These are phyloP conservation scores for Plantago ovata DNA, from an alignment of 257 asterid species.

Conservation along the genomic window DNA sequence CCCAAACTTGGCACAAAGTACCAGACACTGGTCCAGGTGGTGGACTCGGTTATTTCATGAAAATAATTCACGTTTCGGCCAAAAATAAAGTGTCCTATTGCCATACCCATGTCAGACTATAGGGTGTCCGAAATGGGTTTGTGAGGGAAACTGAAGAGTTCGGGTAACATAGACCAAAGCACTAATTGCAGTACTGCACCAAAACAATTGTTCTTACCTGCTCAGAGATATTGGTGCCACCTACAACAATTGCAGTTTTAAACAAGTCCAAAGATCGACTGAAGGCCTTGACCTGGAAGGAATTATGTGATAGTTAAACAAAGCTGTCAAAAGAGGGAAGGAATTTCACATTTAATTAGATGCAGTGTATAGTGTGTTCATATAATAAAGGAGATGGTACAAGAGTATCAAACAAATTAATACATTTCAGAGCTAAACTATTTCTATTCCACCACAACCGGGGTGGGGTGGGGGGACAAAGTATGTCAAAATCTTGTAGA, in stretches of 20 bases:
- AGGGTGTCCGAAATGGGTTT: too few relatives aligned
- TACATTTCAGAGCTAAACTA: too few relatives aligned
- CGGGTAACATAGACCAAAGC: too few relatives aligned
- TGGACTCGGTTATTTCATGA: too few relatives aligned
- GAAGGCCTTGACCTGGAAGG: conserved; percentile 83
- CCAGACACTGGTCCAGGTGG: neutral
- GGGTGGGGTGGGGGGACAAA: too few relatives aligned
- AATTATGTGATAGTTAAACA: conserved; percentile 12
- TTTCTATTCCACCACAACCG: too few relatives aligned
- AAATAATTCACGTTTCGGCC: too few relatives aligned
- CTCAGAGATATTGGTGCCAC: conserved; percentile 82
- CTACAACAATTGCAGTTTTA: conserved; percentile 80
- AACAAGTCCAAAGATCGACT: conserved; percentile 69
- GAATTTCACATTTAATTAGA: neutral
- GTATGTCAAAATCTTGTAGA: too few relatives aligned
- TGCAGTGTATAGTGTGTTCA: neutral
- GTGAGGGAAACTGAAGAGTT: too few relatives aligned
- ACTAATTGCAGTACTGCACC: conserved; percentile 13
- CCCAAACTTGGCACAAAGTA: neutral
- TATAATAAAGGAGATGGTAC: neutral
- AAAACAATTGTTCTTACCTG: conserved; percentile 43
- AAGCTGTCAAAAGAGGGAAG: neutral
- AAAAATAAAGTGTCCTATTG: too few relatives aligned
- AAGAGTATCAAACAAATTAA: too few relatives aligned
- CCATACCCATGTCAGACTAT: too few relatives aligned